These are phyloP conservation scores for Tulasnella sp. DNA, from an alignment of 768 basidiomycete genomes.

Conservation along the genomic window DNA sequence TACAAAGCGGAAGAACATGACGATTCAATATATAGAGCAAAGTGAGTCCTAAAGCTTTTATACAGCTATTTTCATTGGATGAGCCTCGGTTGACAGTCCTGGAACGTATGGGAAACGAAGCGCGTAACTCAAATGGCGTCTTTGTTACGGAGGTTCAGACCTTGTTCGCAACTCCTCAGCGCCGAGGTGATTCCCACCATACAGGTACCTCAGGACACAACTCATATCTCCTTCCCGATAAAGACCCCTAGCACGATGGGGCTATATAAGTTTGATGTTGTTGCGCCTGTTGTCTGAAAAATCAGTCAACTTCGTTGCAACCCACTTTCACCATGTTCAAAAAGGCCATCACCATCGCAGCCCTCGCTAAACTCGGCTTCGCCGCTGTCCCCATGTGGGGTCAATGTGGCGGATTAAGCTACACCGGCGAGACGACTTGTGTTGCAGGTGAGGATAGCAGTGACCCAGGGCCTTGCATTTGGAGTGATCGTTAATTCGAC, in stretches of 20 bases:
- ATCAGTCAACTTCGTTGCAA: neutral
- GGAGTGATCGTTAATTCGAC: neutral
- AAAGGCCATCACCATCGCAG: conserved; percentile 3
- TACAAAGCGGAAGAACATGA: neutral
- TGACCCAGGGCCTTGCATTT: neutral
- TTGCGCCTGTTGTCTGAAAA: neutral
- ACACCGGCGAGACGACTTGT: conserved; percentile 10
- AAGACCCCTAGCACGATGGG: neutral
- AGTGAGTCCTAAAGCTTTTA: neutral
- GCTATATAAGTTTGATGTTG: neutral
- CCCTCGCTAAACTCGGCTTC: neutral
- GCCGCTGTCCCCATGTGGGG: neutral
- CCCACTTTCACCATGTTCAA: neutral
- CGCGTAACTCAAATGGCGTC: neutral
- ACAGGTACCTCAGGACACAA: neutral
- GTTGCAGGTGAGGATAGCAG: neutral
- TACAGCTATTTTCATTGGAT: neutral
- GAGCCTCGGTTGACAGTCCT: neutral
- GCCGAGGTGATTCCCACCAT: neutral
- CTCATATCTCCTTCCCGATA: neutral
- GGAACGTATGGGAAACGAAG: neutral
- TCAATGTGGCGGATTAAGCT: conserved; percentile 15
- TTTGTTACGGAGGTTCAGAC: neutral
- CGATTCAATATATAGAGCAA: neutral
- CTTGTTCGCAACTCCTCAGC: neutral